These are phyloP conservation scores for Aureobasidium mangrovei DNA, from an alignment of 2,329 filamentous ascomycete genomes.

Conservation along the genomic window DNA sequence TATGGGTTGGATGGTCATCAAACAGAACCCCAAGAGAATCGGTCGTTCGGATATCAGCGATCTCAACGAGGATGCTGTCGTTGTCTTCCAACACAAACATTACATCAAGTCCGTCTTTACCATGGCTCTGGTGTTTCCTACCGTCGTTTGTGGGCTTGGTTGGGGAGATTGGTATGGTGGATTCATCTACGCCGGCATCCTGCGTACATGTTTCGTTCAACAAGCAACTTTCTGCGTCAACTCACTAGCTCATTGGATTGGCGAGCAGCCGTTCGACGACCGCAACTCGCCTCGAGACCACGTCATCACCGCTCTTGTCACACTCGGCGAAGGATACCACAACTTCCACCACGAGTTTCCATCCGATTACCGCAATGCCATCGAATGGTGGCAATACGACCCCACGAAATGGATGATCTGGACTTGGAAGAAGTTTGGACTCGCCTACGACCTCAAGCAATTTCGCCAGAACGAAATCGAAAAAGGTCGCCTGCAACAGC, in stretches of 20 bases:
- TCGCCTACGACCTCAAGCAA: constrained; percentile 80
- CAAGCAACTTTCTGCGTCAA: constrained; percentile 92
- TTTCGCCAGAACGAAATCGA: constrained; percentile 89
- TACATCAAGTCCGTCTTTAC: constrained; percentile 70
- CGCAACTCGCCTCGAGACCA: constrained; percentile 85
- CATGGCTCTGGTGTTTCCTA: constrained; percentile 71
- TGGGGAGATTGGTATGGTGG: constrained; percentile 78
- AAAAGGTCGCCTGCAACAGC: constrained; percentile 79
- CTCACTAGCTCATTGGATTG: constrained; percentile 85
- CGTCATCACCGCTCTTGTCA: constrained; percentile 75
- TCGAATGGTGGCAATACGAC: constrained; percentile 85
- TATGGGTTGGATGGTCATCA: constrained; percentile 86
- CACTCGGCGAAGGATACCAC: constrained; percentile 83
- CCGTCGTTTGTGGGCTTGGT: constrained; percentile 62
- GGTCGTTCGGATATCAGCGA: constrained; percentile 83
- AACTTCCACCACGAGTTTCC: constrained; percentile 96
- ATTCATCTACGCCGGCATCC: constrained; percentile 75
- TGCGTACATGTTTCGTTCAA: constrained; percentile 82
- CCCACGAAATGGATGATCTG: constrained; percentile 87
- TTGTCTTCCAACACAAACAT: constrained; percentile 80
- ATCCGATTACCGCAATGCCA: constrained; percentile 85
- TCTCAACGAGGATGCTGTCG: constrained; percentile 74
- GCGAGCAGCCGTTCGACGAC: constrained; percentile 87
- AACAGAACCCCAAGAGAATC: constrained; percentile 83
- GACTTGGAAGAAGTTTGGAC: constrained; percentile 72